A percentile compares a stretch with the other conserved stretches of the same genome.
These are phyloP conservation scores for Citrus reticulata DNA, from an alignment of 345 rosid species.

Conservation along the genomic window DNA sequence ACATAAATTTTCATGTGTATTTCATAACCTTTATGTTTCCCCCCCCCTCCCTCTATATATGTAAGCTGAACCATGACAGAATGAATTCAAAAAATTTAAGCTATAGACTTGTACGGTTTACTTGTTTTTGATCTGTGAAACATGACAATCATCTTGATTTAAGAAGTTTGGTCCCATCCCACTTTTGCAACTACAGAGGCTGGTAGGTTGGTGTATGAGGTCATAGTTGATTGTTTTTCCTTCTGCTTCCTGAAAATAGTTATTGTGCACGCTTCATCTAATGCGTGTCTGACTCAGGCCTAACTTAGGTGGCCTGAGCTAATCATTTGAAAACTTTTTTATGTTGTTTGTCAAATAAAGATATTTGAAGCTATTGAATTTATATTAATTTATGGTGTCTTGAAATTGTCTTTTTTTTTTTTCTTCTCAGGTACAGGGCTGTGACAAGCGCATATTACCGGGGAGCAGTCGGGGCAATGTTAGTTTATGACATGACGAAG, in stretches of 20 bases:
- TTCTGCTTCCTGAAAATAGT: background rate
- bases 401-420: background rate
- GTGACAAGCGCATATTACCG: conserved; percentile 85
- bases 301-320: no score
- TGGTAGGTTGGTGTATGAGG: background rate
- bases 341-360: conserved; percentile 1
- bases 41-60: background rate
- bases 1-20: background rate
- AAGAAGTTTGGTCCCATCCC: background rate
- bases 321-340: background rate
- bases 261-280: background rate
- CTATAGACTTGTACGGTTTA: background rate
- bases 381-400: background rate
- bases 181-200: background rate
- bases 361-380: background rate
- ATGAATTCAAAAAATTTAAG: no score
- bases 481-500: conserved; percentile 84
- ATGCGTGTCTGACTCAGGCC: background rate
- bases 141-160: background rate
- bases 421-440: conserved; percentile 60
- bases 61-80: background rate
- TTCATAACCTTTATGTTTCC: background rate
- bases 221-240: background rate
- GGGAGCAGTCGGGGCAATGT: conserved; percentile 83
- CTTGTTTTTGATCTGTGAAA: background rate